phyloP scores from a whole-genome alignment of 2,329 filamentous ascomycete species.

The Metarhizium robertsii region DNA sequence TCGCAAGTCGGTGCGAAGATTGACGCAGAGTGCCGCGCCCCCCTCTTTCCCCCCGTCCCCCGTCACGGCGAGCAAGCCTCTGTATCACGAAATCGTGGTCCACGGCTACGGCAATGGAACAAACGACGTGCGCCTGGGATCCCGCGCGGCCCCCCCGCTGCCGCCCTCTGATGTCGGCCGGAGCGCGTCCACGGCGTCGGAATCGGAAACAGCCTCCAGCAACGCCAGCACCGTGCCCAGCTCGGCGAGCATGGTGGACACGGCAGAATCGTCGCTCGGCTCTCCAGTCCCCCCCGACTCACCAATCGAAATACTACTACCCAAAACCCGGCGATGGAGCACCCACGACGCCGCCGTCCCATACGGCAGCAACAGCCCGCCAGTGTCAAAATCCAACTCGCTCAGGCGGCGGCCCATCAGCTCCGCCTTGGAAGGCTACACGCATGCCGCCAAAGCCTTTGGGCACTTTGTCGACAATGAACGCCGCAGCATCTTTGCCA shows the following conservation, averaged over 20 bases:
- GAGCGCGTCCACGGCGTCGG: constrained; percentile 18
- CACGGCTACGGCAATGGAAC: constrained; percentile 46
- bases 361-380: constrained; percentile 11
- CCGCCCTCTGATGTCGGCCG: constrained; percentile 11
- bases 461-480: constrained; percentile 15
- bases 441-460: constrained; percentile 14
- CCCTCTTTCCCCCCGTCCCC: constrained; percentile 10
- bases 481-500: constrained; percentile 10
- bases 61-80: constrained; percentile 9
- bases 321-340: constrained; percentile 17
- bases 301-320: constrained; percentile 10
- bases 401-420: constrained; percentile 18
- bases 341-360: constrained; percentile 13
- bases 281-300: constrained; percentile 13
- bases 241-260: constrained; percentile 16
- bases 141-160: background rate
- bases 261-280: constrained; percentile 16
- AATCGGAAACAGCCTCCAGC: constrained; percentile 14
- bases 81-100: constrained; percentile 42
- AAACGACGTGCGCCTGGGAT: constrained; percentile 24
- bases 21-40: constrained; percentile 14
- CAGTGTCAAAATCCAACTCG: constrained; percentile 5
- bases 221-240: constrained; percentile 17
- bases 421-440: constrained; percentile 18
- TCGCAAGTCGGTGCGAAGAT: constrained; percentile 23